Base-by-base conservation (phyloP, 2,329 filamentous ascomycete species). In the Madurella mycetomatis region DNA sequence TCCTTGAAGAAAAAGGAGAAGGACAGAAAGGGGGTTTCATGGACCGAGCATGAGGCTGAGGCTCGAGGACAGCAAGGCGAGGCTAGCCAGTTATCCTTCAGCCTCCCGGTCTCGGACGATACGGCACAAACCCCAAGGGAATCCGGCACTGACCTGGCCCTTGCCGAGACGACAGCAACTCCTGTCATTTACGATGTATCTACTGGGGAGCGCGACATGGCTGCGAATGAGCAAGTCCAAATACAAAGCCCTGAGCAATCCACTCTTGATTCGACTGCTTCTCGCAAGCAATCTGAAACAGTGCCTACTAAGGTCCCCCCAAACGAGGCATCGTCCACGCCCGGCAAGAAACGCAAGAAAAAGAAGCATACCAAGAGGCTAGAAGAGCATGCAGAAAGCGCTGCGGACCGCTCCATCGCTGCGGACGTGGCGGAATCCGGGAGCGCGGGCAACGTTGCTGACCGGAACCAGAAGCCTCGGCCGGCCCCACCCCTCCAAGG, bases 361-460 rank as follows among this genome's bases (percentile, higher is more conserved):
- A 68, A 70, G 41, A 76, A 74, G 61, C 77, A 75, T 63, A 65
- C 64, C 34, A 77, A 74, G 67, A 76, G 16, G n/a, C 37, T 34
- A 32, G 44, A 55, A 41, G 42, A 25, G 25, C 12, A 47, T 45
- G 47, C 45, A 18, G 47, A 47, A 32, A 12, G n/a, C 30, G 5
- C 7, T n/a, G 19, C 16, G 25, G 9, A 31, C 47, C 11, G 13
- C 25, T 39, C 49, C 13, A 19, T 41, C 19, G 32, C 51, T 25
- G 11, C 37, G 16, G 42, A 42, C n/a, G 46, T 49, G n/a, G 39
- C 30, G 9, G 41, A 25, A 51, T 44, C 41, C 40, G 48, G 32
- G 32, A 47, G 49, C 25, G 47, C 30, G 39, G 51, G 41, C 47
- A 8, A 15, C 41, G 16, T 18, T 17, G 48, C 25, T 32, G 48